phyloP scores from a whole-genome alignment of 2,329 filamentous ascomycete species.

The Exophiala phaeomuriformis region DNA sequence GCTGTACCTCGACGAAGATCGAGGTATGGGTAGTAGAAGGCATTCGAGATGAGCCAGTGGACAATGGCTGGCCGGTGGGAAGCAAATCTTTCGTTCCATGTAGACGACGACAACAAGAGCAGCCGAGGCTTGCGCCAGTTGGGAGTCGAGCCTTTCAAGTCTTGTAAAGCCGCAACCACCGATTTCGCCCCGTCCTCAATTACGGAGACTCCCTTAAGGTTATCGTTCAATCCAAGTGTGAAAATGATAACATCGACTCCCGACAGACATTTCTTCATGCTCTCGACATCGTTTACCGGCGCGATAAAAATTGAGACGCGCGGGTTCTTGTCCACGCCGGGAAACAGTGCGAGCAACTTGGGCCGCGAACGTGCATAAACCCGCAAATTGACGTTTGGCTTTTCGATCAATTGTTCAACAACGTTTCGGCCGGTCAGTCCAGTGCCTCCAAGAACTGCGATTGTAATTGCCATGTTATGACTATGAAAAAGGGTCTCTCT shows the following conservation, averaged over 20 bases:
- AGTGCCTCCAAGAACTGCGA: constrained; percentile 10
- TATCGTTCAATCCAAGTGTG: constrained; percentile 9
- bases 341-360: constrained; percentile 11
- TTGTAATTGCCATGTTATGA: constrained; percentile 1
- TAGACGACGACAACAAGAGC: constrained; percentile 5
- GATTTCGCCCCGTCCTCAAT: constrained; percentile 5
- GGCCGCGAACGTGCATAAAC: constrained; percentile 7
- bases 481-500: no score
- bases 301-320: constrained; percentile 7
- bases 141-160: neutral
- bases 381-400: neutral
- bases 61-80: constrained; percentile 2
- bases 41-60: constrained; percentile 11
- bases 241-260: constrained; percentile 6
- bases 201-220: neutral
- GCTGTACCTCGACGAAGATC: constrained; percentile 5
- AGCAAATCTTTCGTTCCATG: constrained; percentile 7
- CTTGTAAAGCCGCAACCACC: constrained; percentile 3
- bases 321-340: neutral
- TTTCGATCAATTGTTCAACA: neutral
- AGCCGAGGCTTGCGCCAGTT: constrained; percentile 1
- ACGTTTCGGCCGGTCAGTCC: constrained; percentile 11
- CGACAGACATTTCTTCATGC: constrained; percentile 6
- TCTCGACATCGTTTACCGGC: neutral
- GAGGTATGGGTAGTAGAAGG: constrained; percentile 5